These are phyloP conservation scores for Penicillium sp. DNA, from an alignment of 2,329 filamentous ascomycete genomes.

Conservation along the genomic window DNA sequence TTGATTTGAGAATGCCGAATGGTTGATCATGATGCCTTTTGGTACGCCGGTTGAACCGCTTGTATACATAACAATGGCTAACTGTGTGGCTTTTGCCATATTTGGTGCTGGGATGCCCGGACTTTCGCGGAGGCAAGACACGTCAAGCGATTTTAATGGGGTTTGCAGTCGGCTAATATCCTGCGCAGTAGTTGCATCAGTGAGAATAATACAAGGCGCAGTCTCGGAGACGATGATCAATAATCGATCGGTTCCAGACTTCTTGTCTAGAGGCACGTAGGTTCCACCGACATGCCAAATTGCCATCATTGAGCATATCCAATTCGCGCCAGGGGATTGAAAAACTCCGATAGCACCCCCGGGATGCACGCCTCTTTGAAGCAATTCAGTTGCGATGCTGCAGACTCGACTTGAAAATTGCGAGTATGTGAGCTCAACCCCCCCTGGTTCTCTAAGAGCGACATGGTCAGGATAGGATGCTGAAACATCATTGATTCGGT, in stretches of 20 bases:
- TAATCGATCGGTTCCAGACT: slow-evolving; percentile 25
- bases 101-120: neutral
- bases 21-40: slow-evolving; percentile 15
- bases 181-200: slow-evolving; percentile 4
- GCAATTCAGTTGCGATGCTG: slow-evolving; percentile 35
- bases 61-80: slow-evolving; percentile 20
- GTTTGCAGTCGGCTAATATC: slow-evolving; percentile 6
- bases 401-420: slow-evolving; percentile 35
- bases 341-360: slow-evolving; percentile 41
- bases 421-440: slow-evolving; percentile 37
- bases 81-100: slow-evolving; percentile 3
- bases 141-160: slow-evolving; percentile 5
- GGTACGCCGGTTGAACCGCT: slow-evolving; percentile 24
- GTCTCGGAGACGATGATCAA: slow-evolving; percentile 21
- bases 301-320: slow-evolving; percentile 34
- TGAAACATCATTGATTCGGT: slow-evolving; percentile 40
- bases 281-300: slow-evolving; percentile 32
- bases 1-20: slow-evolving; percentile 15
- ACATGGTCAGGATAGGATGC: slow-evolving; percentile 11
- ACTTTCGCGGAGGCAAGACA: neutral
- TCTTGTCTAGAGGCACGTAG: slow-evolving; percentile 37
- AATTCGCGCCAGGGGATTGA: slow-evolving; percentile 33
- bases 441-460: slow-evolving; percentile 26
- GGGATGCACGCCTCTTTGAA: slow-evolving; percentile 4
- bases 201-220: slow-evolving; percentile 6